Evolutionary conservation across 306 rosid genomes (phyloP).

Genomic region (Gastrolobium bilobum): DNA sequence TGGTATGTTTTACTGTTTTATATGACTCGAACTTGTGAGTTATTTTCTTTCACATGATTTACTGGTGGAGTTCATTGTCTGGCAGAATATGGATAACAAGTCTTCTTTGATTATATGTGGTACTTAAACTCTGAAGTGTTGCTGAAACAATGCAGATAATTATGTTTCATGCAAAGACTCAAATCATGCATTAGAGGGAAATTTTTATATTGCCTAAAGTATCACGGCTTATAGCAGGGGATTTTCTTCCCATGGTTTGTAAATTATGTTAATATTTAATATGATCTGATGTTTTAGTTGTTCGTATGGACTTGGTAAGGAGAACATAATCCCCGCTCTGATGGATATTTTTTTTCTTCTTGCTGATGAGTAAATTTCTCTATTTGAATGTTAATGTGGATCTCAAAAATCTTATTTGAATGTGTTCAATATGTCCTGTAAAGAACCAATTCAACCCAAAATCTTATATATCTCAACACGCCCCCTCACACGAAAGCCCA

Average conservation of each 20-base stretch:
- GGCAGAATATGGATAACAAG: constrained; percentile 13
- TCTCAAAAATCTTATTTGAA: constrained; percentile 26
- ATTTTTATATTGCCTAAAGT: constrained; percentile 19
- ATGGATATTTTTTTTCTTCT: neutral
- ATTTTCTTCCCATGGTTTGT: constrained; percentile 16
- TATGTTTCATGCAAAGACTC: constrained; percentile 29
- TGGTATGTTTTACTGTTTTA: constrained; percentile 62
- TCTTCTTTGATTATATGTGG: constrained; percentile 19
- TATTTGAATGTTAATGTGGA: neutral
- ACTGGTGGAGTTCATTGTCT: constrained; percentile 30
- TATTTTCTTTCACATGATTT: constrained; percentile 35
- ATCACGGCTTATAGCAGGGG: neutral
- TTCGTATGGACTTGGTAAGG: constrained; percentile 23
- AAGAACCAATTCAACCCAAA: no score
- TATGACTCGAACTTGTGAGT: constrained; percentile 10
- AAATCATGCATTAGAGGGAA: constrained; percentile 8
- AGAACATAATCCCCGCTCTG: constrained; percentile 2
- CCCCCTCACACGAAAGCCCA: no score
- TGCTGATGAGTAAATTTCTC: constrained; percentile 13
- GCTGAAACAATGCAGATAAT: constrained; percentile 23
- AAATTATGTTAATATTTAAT: constrained; percentile 9
- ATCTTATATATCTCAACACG: no score
- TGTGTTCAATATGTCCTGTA: neutral
- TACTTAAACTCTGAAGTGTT: constrained; percentile 14
- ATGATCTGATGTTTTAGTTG: constrained; percentile 20